Evolutionary conservation across 768 basidiomycete genomes (phyloP).

Genomic region (Symmetrospora coprosmae): DNA sequence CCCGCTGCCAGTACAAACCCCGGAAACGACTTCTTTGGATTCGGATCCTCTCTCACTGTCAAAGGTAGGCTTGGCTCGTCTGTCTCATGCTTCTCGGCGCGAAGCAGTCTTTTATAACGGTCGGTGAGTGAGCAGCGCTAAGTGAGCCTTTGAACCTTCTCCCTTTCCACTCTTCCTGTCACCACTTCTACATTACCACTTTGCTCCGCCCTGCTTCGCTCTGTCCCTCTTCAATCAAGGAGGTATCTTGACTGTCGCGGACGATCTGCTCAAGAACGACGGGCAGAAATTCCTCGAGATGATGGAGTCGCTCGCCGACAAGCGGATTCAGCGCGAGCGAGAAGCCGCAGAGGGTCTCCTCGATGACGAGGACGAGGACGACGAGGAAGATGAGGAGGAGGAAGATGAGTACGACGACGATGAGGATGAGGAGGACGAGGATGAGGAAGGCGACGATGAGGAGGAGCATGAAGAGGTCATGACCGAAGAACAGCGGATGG

Average conservation of each 20-base stretch:
- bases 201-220: conserved; percentile 20
- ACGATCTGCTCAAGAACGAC: conserved; percentile 94
- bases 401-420: conserved; percentile 50
- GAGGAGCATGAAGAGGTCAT: conserved; percentile 45
- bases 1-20: conserved; percentile 23
- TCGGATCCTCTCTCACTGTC: conserved; percentile 69
- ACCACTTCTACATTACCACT: conserved; percentile 16
- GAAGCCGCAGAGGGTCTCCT: conserved; percentile 43
- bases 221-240: conserved; percentile 44
- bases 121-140: no score
- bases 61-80: conserved; percentile 36
- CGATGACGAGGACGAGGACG: conserved; percentile 51
- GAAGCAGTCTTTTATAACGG: neutral
- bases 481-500: conserved; percentile 97
- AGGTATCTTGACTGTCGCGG: conserved; percentile 94
- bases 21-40: conserved; percentile 52
- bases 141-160: no score
- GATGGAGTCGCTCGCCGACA: conserved; percentile 98
- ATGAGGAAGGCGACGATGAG: conserved; percentile 44
- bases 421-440: conserved; percentile 52
- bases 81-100: neutral
- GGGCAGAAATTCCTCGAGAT: conserved; percentile 98
- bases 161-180: neutral
- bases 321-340: conserved; percentile 79
- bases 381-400: conserved; percentile 51